These are phyloP conservation scores for Teratosphaeria gauchensis DNA, from an alignment of 2,329 filamentous ascomycete species.

Conservation along the genomic window DNA sequence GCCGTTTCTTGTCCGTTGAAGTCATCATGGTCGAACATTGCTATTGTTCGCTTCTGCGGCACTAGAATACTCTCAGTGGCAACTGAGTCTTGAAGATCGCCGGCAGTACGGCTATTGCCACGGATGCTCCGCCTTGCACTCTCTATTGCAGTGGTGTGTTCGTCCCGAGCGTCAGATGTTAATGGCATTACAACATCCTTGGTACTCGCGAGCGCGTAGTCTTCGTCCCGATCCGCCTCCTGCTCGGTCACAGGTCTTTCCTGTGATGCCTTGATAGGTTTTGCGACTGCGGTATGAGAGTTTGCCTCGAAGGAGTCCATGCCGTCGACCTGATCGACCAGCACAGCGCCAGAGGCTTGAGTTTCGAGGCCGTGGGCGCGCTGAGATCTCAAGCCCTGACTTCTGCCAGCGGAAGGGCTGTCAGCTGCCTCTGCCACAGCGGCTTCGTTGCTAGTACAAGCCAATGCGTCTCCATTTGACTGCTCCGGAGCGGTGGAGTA, in stretches of 20 bases:
- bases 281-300: background rate
- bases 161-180: constrained; percentile 1
- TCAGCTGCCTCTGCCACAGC: background rate
- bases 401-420: background rate
- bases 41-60: background rate
- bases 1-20: background rate
- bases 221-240: background rate
- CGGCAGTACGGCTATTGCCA: background rate
- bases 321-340: background rate
- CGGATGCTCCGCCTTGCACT: background rate
- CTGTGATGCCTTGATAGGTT: background rate
- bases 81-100: background rate
- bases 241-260: background rate
- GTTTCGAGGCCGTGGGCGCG: background rate
- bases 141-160: background rate
- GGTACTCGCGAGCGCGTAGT: background rate
- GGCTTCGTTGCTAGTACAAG: background rate
- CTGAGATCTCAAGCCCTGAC: background rate
- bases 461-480: background rate
- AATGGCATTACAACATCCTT: background rate
- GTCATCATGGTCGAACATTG: background rate
- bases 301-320: background rate
- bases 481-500: background rate
- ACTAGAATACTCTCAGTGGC: background rate
- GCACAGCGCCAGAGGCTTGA: background rate